Evolutionary conservation across 116 monocot species (phyloP), one percentile per base, ranked within the genome.

Genomic region (Cymodocea nodosa): DNA sequence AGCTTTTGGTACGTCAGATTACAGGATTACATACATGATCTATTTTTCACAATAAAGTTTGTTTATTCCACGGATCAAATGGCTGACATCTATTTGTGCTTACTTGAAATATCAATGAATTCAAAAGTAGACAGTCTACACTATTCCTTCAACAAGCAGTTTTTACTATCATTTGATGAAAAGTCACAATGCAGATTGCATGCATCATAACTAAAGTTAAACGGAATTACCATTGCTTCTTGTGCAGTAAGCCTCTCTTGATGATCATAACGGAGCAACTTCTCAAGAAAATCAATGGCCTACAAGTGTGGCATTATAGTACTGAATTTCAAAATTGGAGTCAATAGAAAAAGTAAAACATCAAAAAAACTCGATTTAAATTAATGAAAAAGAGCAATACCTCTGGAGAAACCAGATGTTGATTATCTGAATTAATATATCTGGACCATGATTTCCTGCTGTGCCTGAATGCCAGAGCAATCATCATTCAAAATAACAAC

Each of bases 231-330:
- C 97, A 91, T 97, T 56, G 97, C 97, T 79, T 98, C 97, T 50
- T 77, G 58, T 52, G 97, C 92, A 53, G 92, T 89, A 25, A 92
- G 78, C 51, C 97, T 85, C 50, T 91, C 88, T 70, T 91, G 92
- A 70, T 91, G 97, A 81, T 98, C 97, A 76, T 92, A 98, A 2
- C 86, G 85, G 52, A 92, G 86, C 74, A 98, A 88, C 73, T 81
- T 91, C 69, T 98, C 97, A 64, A 98, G 92, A 79, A 91, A 90
- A 84, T 98, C 97, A 16, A 98, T 68, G 20, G 97, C 92, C 97
- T 98, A 86, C 68, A 80, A 51, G 9, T 18, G 18, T 15, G 66
- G 49, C 17, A 10, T 37, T 35, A 56, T 64, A 6, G 11, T 2
- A n/a, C 39, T 19, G 23, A 52, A 49, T n/a, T 23, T n/a, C n/a